phyloP scores from a whole-genome alignment of 345 rosid species.

The Gossypium australe region DNA sequence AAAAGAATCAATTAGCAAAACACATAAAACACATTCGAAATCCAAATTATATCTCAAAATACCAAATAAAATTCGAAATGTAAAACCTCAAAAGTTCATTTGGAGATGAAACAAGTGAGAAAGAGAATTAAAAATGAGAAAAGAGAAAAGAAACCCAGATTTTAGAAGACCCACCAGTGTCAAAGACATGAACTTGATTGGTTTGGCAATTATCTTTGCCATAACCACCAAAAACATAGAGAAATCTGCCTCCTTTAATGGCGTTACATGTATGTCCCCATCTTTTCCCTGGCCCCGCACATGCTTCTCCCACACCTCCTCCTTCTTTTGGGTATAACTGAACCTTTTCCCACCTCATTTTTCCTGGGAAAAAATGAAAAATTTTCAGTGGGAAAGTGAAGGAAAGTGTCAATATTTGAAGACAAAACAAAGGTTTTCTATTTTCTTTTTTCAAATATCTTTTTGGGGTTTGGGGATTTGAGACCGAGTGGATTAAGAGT shows the following conservation, averaged over 20 bases:
- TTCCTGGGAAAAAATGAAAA: background rate
- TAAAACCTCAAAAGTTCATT: slow-evolving; percentile 11
- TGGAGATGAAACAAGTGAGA: slow-evolving; percentile 1
- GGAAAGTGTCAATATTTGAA: slow-evolving; percentile 23
- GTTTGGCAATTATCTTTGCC: slow-evolving; percentile 95
- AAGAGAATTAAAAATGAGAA: background rate
- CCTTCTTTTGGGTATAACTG: background rate
- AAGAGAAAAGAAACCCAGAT: slow-evolving; percentile 4
- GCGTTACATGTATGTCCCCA: slow-evolving; percentile 99
- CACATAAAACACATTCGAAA: background rate
- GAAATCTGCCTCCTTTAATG: slow-evolving; percentile 77
- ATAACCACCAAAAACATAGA: slow-evolving; percentile 91
- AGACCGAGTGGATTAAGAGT: slow-evolving; percentile 22
- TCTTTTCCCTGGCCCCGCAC: slow-evolving; percentile 78
- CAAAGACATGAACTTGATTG: slow-evolving; percentile 92
- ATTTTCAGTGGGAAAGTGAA: slow-evolving; percentile 22
- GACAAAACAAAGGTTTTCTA: slow-evolving; percentile 6
- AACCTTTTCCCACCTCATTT: slow-evolving; percentile 15
- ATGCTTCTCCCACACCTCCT: slow-evolving; percentile 10
- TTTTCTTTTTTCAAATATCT: background rate
- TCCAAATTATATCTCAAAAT: slow-evolving; percentile 4
- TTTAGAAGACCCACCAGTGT: slow-evolving; percentile 52
- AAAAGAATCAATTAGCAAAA: background rate
- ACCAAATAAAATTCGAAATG: background rate
- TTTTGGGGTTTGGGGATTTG: slow-evolving; percentile 7